Percentiles rank a stretch among this genome's conserved stretches.
Evolutionary conservation across 352 stramenopile species (phyloP).

Genomic region (Phytophthora pisi): DNA sequence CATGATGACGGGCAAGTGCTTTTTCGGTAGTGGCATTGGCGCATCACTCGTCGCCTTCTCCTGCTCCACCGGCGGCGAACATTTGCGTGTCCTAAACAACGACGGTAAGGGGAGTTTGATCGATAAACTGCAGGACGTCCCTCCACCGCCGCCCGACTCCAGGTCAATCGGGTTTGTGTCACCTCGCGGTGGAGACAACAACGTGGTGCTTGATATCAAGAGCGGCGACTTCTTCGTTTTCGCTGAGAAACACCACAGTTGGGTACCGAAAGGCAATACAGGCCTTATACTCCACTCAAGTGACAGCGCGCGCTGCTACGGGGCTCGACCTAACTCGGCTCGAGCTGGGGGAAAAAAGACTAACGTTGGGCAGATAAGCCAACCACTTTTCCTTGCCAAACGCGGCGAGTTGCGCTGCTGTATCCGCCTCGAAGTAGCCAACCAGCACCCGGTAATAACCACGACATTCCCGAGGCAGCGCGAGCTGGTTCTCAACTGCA

Average conservation of each 20-base stretch:
- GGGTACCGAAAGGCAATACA: constrained; percentile 79
- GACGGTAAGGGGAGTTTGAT: constrained; percentile 56
- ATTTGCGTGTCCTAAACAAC: constrained; percentile 68
- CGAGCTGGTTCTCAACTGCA: constrained; percentile 75
- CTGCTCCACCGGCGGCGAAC: constrained; percentile 73
- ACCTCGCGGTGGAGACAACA: constrained; percentile 16
- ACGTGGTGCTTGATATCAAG: constrained; percentile 74
- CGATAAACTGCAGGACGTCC: constrained; percentile 44
- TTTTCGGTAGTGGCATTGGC: constrained; percentile 68
- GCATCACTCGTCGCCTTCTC: constrained; percentile 67
- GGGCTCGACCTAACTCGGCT: constrained; percentile 62
- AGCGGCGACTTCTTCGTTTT: constrained; percentile 78
- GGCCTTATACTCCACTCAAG: constrained; percentile 72
- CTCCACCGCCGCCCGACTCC: constrained; percentile 33
- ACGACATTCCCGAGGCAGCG: constrained; percentile 38
- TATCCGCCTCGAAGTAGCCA: constrained; percentile 57
- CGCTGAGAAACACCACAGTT: constrained; percentile 35
- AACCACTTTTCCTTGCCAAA: constrained; percentile 53
- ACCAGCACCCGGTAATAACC: constrained; percentile 42
- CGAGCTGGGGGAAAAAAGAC: constrained; percentile 61
- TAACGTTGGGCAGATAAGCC: constrained; percentile 37
- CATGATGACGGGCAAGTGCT: constrained; percentile 89
- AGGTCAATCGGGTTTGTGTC: constrained; percentile 24
- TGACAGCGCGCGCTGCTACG: constrained; percentile 61
- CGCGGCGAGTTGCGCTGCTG: constrained; percentile 73